phyloP scores from a whole-genome alignment of 1,284 basidiomycete species.

The Sanghuangporus sanghuang region DNA sequence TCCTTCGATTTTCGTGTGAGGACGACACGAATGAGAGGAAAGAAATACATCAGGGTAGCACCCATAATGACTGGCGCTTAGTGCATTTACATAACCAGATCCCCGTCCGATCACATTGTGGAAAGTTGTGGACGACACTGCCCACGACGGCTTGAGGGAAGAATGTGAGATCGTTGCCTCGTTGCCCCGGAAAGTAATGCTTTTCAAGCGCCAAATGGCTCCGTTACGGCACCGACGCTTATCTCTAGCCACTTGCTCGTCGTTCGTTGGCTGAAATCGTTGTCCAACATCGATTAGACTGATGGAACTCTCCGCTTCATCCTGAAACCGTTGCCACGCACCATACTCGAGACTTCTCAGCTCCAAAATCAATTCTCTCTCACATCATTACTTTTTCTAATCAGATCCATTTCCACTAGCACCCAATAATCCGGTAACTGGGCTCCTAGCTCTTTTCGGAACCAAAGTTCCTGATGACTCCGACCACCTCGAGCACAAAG shows the following conservation, averaged over 20 bases:
- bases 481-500: background rate
- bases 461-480: background rate
- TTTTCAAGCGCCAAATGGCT: background rate
- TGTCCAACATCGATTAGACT: background rate
- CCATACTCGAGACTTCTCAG: background rate
- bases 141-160: background rate
- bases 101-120: conserved; percentile 1
- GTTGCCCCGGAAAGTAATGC: background rate
- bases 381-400: background rate
- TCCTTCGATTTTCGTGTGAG: background rate
- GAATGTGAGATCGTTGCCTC: background rate
- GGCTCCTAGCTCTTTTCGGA: background rate
- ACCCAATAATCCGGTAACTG: background rate
- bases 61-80: background rate
- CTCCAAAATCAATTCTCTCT: background rate
- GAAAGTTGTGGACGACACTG: background rate
- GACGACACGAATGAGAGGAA: background rate
- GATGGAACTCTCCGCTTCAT: background rate
- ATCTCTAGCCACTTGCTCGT: background rate
- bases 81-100: background rate
- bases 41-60: background rate
- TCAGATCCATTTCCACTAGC: background rate
- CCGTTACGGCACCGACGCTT: background rate
- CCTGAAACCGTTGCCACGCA: conserved; percentile 1
- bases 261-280: background rate